Evolutionary conservation across 208 protist genomes (phyloP), one percentile per base, ranked within the genome.

Genomic region (Wallacemonas sp.): DNA sequence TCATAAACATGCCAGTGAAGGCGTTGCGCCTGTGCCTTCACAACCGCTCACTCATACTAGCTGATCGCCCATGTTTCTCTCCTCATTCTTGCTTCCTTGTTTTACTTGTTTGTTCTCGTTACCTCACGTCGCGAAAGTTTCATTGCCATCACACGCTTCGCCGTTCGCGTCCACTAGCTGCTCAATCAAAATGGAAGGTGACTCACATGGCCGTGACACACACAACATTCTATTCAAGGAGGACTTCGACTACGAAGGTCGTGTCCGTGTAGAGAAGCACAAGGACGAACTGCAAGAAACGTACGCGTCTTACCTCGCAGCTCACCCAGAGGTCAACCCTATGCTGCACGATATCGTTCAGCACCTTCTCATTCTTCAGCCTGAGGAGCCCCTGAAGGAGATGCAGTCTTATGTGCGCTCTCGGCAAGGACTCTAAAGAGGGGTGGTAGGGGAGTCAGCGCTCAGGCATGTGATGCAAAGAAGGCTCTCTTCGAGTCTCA

Each of bases 241-340:
- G 51, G 49, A 87, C 47, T 87, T 93, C 53, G 72, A 93, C 72
- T 93, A 84, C 46, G 83, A 88, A 51, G 82, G 83, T 28, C 69
- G 77, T 15, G 70, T 80, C 21, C 70, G 82, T 2, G 79, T 83
- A 41, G 87, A 93, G 62, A 84, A 88, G 67, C 70, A 66, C 49
- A 79, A 84, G 51, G 70, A 80, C 26, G 67, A 87, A 42, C 59
- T 85, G 6, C 59, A 22, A 28, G 61, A 31, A 6, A 39, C 55
- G 31, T 86, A 90, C 56, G 56, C 65, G 17, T 22, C 45, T 19
- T 93, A 93, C 66, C 73, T 93, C 9, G 56, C 66, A 3, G 51
- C 59, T 0, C 87, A 93, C 49, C 83, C 87, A 1, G 87, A 93
- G 54, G 77, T 93, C 28, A 75, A 60, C 19, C 62, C 70, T 0